A percentile compares a stretch with the other conserved stretches of the same genome.
Conservation (phyloP, 495 filamentous ascomycete species). For the Aspergillus avenaceus region DNA sequence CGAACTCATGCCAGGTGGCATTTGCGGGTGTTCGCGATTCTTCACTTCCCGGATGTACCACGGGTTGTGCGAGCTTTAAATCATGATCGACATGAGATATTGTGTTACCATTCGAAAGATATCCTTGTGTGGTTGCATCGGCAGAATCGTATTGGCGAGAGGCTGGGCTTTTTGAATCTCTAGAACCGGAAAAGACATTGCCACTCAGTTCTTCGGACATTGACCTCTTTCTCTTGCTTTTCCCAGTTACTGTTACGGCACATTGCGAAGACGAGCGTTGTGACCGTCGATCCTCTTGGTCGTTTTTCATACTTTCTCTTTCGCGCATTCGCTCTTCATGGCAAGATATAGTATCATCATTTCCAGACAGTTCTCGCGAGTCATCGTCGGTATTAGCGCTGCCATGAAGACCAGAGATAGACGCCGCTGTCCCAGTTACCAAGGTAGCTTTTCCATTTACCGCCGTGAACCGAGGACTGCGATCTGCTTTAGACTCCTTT, state of each 20-base stretch:
- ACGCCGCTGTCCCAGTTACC: conserved; percentile 6
- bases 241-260: conserved; percentile 17
- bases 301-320: conserved; percentile 7
- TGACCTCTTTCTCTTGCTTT: conserved; percentile 41
- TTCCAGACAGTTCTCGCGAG: conserved; percentile 15
- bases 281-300: conserved; percentile 22
- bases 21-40: conserved; percentile 24
- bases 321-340: conserved; percentile 20
- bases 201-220: conserved; percentile 30
- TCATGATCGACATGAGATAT: conserved; percentile 17
- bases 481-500: conserved; percentile 40
- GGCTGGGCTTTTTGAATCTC: conserved; percentile 19
- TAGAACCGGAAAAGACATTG: conserved; percentile 8
- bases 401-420: conserved; percentile 5
- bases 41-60: conserved; percentile 25
- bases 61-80: conserved; percentile 15
- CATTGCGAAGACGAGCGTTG: conserved; percentile 24
- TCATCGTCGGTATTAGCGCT: conserved; percentile 19
- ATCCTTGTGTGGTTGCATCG: conserved; percentile 10
- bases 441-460: conserved; percentile 45
- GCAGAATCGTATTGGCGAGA: conserved; percentile 10
- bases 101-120: conserved; percentile 8
- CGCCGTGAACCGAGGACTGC: conserved; percentile 50
- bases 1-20: conserved; percentile 39
- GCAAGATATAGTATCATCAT: conserved; percentile 14